Evolutionary conservation across 768 basidiomycete genomes (phyloP), one percentile per base, ranked within the genome.

Genomic region (Termitomyces sp.): DNA sequence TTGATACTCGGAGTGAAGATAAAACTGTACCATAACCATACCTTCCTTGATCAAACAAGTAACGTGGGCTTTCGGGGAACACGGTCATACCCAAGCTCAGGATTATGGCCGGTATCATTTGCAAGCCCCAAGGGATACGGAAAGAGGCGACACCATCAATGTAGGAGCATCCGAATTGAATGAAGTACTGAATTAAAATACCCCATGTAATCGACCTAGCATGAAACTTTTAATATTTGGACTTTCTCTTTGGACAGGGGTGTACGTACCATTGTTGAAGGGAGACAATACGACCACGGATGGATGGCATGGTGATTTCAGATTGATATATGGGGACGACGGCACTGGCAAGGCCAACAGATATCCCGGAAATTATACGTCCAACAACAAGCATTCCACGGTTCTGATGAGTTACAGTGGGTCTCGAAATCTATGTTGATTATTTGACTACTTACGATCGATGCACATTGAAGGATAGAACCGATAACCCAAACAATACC

Each of bases 101-200:
- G 12, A 92, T 56, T 58, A 89, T 78, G 7, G 86, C 90, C 24
- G 89, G 89, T 53, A 92, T 89, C 76, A 87, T 80, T 67, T 91
- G 90, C 28, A 91, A 71, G 56, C 85, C 86, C 87, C 87, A 89
- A 10, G 88, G 89, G 62, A 91, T 86, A 26, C 88, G 84, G 80
- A 90, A 91, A 0, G 87, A 88, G 0, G 87, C 86, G 13, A 68
- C 75, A 33, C 87, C 85, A 20, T 84, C 70, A 67, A 90, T 86
- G 68, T 86, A 86, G 8, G 86, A 89, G 67, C 84, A 87, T 9
- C 87, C 87, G 59, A 88, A 88, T 63, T 88, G 82, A 61, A 88
- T 78, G 68, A 88, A 88, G 72, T 90, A 85, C 61, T 88, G 88
- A 45, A 90, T 70, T 62, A 87, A 74, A 66, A 88, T 88, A 71